phyloP scores from a whole-genome alignment of 495 filamentous ascomycete genomes.

The Hypoxylon lenormandii region DNA sequence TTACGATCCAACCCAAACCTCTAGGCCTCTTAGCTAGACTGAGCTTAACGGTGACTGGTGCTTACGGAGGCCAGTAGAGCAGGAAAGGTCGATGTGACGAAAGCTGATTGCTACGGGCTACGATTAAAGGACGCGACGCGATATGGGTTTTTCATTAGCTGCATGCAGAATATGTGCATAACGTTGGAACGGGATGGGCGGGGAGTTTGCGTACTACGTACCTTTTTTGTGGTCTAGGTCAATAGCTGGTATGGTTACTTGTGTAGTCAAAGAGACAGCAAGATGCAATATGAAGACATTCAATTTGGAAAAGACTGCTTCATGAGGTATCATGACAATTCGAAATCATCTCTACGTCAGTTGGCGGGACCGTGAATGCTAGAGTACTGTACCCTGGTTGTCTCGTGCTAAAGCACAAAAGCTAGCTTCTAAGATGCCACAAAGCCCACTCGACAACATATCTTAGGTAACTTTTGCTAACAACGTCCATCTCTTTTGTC shows the following conservation, averaged over 20 bases:
- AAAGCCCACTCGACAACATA: too few species aligned
- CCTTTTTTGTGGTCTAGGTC: background rate
- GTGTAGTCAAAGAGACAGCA: conserved; percentile 19
- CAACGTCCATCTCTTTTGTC: too few species aligned
- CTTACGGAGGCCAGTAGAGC: conserved; percentile 9
- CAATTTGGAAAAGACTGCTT: conserved; percentile 23
- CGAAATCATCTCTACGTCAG: too few species aligned
- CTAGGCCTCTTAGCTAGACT: background rate
- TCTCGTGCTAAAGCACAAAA: too few species aligned
- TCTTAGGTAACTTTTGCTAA: too few species aligned
- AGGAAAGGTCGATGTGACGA: conserved; percentile 29
- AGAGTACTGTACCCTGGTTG: too few species aligned
- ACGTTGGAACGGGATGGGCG: conserved; percentile 32
- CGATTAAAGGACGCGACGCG: conserved; percentile 42
- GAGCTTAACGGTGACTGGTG: conserved; percentile 1
- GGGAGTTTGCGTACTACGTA: conserved; percentile 41
- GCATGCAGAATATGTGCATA: conserved; percentile 33
- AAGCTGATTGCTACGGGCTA: conserved; percentile 38
- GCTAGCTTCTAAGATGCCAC: too few species aligned
- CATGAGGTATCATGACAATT: too few species aligned
- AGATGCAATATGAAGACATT: conserved; percentile 29
- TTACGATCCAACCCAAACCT: background rate
- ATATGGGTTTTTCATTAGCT: conserved; percentile 33
- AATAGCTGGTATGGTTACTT: conserved; percentile 22
- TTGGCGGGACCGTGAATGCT: too few species aligned